Percentiles rank a stretch among this genome's conserved stretches.
Evolutionary conservation across 495 filamentous ascomycete species (phyloP).

Genomic region (Pyronema omphalodes): DNA sequence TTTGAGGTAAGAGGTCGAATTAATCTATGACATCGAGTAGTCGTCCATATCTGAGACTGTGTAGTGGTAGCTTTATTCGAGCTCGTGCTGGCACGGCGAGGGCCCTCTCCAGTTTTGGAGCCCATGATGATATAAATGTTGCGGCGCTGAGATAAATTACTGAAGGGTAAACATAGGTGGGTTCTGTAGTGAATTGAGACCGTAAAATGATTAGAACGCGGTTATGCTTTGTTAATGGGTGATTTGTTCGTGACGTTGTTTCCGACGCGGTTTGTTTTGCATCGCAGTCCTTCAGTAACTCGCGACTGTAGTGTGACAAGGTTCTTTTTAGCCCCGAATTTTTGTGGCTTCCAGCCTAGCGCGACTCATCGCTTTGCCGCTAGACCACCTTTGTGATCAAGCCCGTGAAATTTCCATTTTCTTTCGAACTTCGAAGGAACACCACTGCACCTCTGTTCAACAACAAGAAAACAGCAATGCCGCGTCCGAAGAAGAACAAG

Average conservation of each 20-base stretch:
- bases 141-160: neutral
- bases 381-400: no score
- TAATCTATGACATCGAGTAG: conserved; percentile 26
- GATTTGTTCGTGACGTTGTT: no score
- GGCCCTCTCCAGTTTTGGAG: neutral
- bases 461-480: neutral
- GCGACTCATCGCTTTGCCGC: no score
- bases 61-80: neutral
- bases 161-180: neutral
- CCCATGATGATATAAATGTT: neutral
- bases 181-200: no score
- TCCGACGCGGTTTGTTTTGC: no score
- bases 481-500: conserved; percentile 7
- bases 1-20: conserved; percentile 27
- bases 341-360: no score
- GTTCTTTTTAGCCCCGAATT: no score
- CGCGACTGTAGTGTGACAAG: no score
- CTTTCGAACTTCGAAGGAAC: neutral
- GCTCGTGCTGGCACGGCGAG: neutral
- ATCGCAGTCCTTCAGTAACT: no score
- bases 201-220: no score
- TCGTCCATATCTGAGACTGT: conserved; percentile 18
- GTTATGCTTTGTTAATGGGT: no score
- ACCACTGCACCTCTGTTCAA: no score
- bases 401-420: neutral